Evolutionary conservation across 2,329 filamentous ascomycete species (phyloP), one percentile per base, ranked within the genome.

Genomic region (Neofusicoccum parvum): DNA sequence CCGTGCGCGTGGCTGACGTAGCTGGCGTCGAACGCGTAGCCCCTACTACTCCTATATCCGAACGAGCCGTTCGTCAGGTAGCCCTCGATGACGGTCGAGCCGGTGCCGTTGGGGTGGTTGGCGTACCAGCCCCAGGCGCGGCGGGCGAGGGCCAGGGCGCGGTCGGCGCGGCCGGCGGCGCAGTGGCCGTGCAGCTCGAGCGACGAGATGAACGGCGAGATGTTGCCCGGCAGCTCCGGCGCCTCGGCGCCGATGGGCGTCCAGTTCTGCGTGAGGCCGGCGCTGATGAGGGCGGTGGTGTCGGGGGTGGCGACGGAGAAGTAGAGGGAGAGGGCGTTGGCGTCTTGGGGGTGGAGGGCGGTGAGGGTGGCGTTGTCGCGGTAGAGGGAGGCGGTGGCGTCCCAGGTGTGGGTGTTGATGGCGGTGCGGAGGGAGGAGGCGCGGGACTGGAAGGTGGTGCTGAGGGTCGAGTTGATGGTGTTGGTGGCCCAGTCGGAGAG

Each of bases 61-160:
- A 86, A 90, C 0, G 78, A 82, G 3, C 85, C 86, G 67, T 88
- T 81, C 0, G 73, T 73, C 1, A 86, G 78, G 66, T 87, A 88
- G 0, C 86, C 87, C 72, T 89, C 87, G 32, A 88, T 81, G 20
- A 86, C 81, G 0, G 87, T 88, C 48, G 81, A 84, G 65, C 82
- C 78, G 0, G 86, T 88, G n/a, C 85, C 85, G 68, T 86, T 83
- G 0, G 82, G 80, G 66, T 87, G 81, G 66, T 82, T 78, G 15
- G 87, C 74, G 69, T 88, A 88, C 84, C 85, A 87, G 11, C 86
- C 87, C 87, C 87, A 89, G 56, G 79, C 80, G 9, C 76, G 76
- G 5, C 85, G 82, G 37, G 88, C 83, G 15, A 89, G 80, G 11
- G 84, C 79, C 0, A 89, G 75, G 0, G 86, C 85, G 41, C 86